These are phyloP conservation scores for Dorcoceras hygrometricum DNA, from an alignment of 257 asterid genomes.

Conservation along the genomic window DNA sequence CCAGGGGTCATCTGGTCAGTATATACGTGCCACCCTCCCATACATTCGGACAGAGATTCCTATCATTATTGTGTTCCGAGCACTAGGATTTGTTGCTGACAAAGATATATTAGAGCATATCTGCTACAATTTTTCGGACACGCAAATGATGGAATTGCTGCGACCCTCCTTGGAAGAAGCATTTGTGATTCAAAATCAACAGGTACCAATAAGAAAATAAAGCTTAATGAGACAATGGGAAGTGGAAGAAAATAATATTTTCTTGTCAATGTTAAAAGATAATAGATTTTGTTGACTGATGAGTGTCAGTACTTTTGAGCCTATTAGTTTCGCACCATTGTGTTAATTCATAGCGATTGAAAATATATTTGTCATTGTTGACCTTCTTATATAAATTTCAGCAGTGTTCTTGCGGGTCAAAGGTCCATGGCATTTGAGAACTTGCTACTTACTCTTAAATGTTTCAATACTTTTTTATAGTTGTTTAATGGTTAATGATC, in stretches of 20 bases:
- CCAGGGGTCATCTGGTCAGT: slow-evolving; percentile 99
- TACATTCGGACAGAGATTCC: slow-evolving; percentile 95
- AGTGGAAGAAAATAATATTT: not conserved
- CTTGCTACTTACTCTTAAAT: not conserved
- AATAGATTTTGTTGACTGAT: not conserved
- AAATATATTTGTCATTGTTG: not conserved
- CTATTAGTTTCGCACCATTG: not conserved
- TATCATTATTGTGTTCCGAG: slow-evolving; percentile 88
- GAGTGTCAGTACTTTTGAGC: not conserved
- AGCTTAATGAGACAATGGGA: not conserved
- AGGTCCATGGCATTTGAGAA: not conserved
- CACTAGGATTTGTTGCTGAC: slow-evolving; percentile 95
- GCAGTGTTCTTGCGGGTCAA: slow-evolving; percentile 2
- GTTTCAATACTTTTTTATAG: not conserved
- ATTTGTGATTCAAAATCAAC: slow-evolving; percentile 94
- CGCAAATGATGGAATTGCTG: slow-evolving; percentile 97
- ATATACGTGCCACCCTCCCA: slow-evolving; percentile 93
- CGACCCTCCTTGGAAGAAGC: slow-evolving; percentile 98
- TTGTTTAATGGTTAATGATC: not conserved
- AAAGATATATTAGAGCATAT: slow-evolving; percentile 93
- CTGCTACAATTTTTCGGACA: slow-evolving; percentile 86
- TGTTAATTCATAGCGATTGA: not conserved
- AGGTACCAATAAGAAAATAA: slow-evolving; percentile 39
- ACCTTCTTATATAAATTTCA: not conserved
- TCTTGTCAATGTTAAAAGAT: not conserved